Evolutionary conservation across 208 protist species (phyloP), one percentile per base, ranked within the genome.

Genomic region (Novymonas esmeraldas): DNA sequence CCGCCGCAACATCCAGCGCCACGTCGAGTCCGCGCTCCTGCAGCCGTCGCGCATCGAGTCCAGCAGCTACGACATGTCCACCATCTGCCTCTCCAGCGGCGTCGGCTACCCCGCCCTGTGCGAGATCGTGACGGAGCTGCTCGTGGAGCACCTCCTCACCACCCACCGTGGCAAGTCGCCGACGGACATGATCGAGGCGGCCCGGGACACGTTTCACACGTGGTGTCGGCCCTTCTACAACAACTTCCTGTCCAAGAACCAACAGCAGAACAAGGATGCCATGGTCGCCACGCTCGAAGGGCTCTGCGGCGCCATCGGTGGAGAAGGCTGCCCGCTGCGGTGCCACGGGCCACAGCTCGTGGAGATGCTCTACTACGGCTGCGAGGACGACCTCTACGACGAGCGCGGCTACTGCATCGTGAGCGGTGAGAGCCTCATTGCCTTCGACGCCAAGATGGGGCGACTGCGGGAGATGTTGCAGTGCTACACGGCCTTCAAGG

Each of bases 331-430:
- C 56, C 56, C 76, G 0, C 78, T 96, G 28, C 79, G 89, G 63
- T 44, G 26, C 44, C 61, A 77, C 64, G 82, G 72, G 2, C 75
- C 82, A 39, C 52, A 78, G 65, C 70, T 95, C 48, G 50, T 93
- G 49, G 80, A 92, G 70, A 72, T 78, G 42, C 77, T 95, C 4
- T 90, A 90, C 73, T 89, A 84, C 64, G 77, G 73, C 61, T 93
- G 87, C 65, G 77, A 90, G 22, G 78, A 89, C 11, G 81, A 82
- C 9, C 52, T 92, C 26, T 93, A 92, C 58, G 60, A 85, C 31
- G 76, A 86, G 61, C 82, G 85, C 18, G 84, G 82, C 18, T 95
- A 90, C 70, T 95, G 90, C 70, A 90, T 93, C 36, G 85, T 95
- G 31, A 90, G 75, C 34, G 85, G 78, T 11, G 70, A 90, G 34